Conservation (phyloP, 495 filamentous ascomycete species). For the Hypomontagnella submonticulosa region DNA sequence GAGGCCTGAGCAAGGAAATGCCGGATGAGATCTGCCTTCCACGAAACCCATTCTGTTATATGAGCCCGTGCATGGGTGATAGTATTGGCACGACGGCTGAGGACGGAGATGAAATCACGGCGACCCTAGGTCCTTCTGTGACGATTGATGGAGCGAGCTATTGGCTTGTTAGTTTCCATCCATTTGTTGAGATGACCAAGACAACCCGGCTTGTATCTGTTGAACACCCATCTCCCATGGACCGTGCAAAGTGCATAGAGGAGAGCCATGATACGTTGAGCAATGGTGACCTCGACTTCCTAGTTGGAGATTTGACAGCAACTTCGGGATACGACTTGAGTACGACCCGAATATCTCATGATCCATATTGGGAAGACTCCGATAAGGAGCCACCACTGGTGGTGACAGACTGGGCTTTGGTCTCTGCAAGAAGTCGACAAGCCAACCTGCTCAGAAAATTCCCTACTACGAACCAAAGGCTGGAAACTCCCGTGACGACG, state of each 20-base stretch:
- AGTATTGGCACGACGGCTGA: conserved; percentile 44
- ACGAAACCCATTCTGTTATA: conserved; percentile 48
- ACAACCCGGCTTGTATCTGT: conserved; percentile 26
- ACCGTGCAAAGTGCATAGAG: conserved; percentile 36
- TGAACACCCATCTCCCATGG: conserved; percentile 47
- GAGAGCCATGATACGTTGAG: conserved; percentile 39
- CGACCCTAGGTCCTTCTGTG: conserved; percentile 46
- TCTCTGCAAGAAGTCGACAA: conserved; percentile 41
- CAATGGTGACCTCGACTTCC: conserved; percentile 20
- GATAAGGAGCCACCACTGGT: conserved; percentile 45
- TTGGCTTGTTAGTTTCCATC: conserved; percentile 48
- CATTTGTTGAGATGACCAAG: conserved; percentile 42
- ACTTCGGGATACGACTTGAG: conserved; percentile 47
- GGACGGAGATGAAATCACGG: conserved; percentile 42
- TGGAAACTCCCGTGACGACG: conserved; percentile 33
- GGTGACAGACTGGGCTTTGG: conserved; percentile 48
- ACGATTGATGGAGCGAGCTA: conserved; percentile 36
- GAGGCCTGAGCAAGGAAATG: conserved; percentile 40
- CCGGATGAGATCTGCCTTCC: conserved; percentile 46
- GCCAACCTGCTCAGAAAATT: conserved; percentile 47
- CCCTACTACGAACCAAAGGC: conserved; percentile 35
- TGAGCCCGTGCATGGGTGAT: conserved; percentile 47
- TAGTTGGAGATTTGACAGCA: conserved; percentile 41
- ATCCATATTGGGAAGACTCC: conserved; percentile 49
- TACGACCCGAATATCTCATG: conserved; percentile 48